Percentiles rank a stretch among this genome's conserved stretches.
Evolutionary conservation across 1,284 basidiomycete genomes (phyloP).

Genomic region (Kwoniella shivajii): DNA sequence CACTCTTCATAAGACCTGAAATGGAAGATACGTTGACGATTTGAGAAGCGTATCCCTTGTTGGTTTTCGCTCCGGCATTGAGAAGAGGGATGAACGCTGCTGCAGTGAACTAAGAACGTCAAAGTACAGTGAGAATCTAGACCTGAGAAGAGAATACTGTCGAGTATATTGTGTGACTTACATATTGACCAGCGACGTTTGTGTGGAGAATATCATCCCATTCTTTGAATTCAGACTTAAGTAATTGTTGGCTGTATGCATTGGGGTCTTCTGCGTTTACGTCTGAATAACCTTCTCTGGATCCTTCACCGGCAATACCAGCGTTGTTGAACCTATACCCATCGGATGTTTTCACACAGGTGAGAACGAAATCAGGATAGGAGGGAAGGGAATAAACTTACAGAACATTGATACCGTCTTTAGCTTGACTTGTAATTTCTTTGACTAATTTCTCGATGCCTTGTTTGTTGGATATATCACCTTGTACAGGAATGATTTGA

Average conservation of each 20-base stretch:
- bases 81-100: conserved; percentile 47
- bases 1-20: conserved; percentile 39
- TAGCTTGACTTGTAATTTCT: conserved; percentile 35
- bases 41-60: conserved; percentile 38
- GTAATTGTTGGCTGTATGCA: conserved; percentile 32
- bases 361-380: neutral
- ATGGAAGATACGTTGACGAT: conserved; percentile 47
- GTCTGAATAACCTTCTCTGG: conserved; percentile 29
- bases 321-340: conserved; percentile 41
- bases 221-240: conserved; percentile 33
- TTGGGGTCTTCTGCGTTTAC: conserved; percentile 27
- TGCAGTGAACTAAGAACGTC: conserved; percentile 30
- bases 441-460: conserved; percentile 37
- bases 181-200: conserved; percentile 38
- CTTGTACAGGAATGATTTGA: conserved; percentile 39
- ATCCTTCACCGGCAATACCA: conserved; percentile 45
- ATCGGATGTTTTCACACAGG: neutral
- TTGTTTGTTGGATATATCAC: conserved; percentile 42
- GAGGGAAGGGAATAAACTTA: conserved; percentile 21
- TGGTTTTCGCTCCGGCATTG: conserved; percentile 30
- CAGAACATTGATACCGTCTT: conserved; percentile 43
- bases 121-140: too few relatives aligned
- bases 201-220: conserved; percentile 33
- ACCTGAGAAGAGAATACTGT: neutral
- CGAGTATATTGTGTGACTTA: conserved; percentile 15